Evolutionary conservation across 176 grass and related monocot species (phyloP).

Genomic region (Avena sativa): DNA sequence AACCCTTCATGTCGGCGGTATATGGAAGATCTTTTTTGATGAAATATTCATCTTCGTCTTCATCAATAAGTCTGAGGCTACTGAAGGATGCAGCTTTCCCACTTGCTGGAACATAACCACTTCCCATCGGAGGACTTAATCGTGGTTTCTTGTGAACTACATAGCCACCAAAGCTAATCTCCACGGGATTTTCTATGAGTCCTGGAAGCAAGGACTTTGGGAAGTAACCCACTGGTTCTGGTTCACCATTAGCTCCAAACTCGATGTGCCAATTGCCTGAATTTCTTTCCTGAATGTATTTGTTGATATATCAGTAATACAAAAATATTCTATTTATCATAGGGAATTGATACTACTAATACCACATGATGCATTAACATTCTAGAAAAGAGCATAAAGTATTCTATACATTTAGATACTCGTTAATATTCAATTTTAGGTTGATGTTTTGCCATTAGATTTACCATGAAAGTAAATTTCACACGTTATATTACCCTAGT

Average conservation of each 20-base stretch:
- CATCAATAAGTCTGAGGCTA: background rate
- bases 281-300: background rate
- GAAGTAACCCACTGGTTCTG: background rate
- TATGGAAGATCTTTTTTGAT: background rate
- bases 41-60: background rate
- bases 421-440: background rate
- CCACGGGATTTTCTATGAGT: background rate
- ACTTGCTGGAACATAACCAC: background rate
- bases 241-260: conserved; percentile 3
- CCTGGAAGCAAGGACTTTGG: background rate
- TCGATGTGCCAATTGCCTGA: conserved; percentile 5
- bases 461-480: too few species aligned
- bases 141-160: background rate
- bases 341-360: too few species aligned
- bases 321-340: background rate
- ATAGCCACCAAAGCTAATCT: background rate
- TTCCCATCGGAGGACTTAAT: conserved; percentile 12
- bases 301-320: background rate
- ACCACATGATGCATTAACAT: background rate
- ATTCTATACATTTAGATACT: background rate
- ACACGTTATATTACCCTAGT: background rate
- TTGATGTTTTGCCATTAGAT: too few species aligned
- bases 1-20: background rate
- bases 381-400: background rate
- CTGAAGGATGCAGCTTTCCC: background rate